Conservation (phyloP, 1,139 yeast species). For the Debaryomyces psychrophilus region DNA sequence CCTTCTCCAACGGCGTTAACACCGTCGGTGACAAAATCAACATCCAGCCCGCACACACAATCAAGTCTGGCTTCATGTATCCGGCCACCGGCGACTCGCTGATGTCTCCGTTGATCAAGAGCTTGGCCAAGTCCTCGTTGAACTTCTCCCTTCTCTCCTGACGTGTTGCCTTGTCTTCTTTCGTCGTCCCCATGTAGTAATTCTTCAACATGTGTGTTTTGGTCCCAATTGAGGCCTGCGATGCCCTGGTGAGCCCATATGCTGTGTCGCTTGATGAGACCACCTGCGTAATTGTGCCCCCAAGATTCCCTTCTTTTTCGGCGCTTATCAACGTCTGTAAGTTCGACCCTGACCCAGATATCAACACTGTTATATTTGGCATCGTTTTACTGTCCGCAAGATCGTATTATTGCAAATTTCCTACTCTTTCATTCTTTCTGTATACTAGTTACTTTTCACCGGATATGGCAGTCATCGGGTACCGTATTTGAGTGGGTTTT, state of each 20-base stretch:
- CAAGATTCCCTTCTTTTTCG: slow-evolving; percentile 39
- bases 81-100: slow-evolving; percentile 29
- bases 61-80: slow-evolving; percentile 67
- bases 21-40: slow-evolving; percentile 80
- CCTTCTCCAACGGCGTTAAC: slow-evolving; percentile 63
- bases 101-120: slow-evolving; percentile 55
- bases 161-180: slow-evolving; percentile 60
- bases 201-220: slow-evolving; percentile 68
- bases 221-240: slow-evolving; percentile 66
- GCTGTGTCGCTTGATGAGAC: slow-evolving; percentile 84
- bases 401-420: background rate
- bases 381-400: slow-evolving; percentile 4
- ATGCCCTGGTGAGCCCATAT: slow-evolving; percentile 81
- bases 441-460: background rate
- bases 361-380: slow-evolving; percentile 67
- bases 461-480: background rate
- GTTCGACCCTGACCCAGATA: slow-evolving; percentile 94
- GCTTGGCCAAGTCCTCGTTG: slow-evolving; percentile 74
- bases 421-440: background rate
- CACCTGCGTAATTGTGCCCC: slow-evolving; percentile 69
- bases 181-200: slow-evolving; percentile 77
- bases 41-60: slow-evolving; percentile 99
- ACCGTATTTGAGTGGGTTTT: background rate
- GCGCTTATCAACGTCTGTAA: slow-evolving; percentile 92
- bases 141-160: slow-evolving; percentile 64